Evolutionary conservation across 192 early-diverging fungal species (phyloP).

Genomic region (Podochytrium sp.): DNA sequence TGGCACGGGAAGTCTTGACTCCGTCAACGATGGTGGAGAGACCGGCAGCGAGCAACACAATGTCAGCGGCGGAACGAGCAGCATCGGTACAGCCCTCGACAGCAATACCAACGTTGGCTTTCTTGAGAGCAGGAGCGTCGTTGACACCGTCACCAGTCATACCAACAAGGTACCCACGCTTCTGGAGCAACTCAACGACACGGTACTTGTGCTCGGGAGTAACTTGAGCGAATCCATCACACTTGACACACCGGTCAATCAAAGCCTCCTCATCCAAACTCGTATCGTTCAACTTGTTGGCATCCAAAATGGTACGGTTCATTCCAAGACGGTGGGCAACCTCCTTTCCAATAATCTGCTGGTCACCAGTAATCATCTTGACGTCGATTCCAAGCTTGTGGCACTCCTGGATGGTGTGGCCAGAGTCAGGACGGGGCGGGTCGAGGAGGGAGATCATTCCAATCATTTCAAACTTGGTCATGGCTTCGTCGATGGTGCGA

Average conservation of each 20-base stretch:
- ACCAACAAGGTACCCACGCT: constrained; percentile 82
- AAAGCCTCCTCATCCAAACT: constrained; percentile 78
- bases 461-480: constrained; percentile 79
- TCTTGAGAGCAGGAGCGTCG: constrained; percentile 97
- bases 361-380: constrained; percentile 97
- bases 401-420: constrained; percentile 86
- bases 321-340: constrained; percentile 90
- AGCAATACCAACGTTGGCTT: constrained; percentile 97
- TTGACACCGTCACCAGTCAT: constrained; percentile 99
- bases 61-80: constrained; percentile 94
- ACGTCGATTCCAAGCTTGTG: constrained; percentile 78
- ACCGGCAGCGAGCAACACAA: constrained; percentile 89
- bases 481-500: constrained; percentile 68
- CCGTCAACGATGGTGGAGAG: constrained; percentile 93
- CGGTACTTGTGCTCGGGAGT: constrained; percentile 98
- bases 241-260: constrained; percentile 80
- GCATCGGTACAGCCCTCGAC: constrained; percentile 97
- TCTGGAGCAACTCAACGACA: constrained; percentile 94
- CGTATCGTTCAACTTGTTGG: constrained; percentile 79
- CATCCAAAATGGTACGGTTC: constrained; percentile 89
- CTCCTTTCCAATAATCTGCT: constrained; percentile 87
- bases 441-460: constrained; percentile 93
- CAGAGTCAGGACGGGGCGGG: constrained; percentile 91
- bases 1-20: constrained; percentile 86
- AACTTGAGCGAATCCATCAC: constrained; percentile 96